A percentile compares a stretch with the other conserved stretches of the same genome.
Evolutionary conservation across 2,329 filamentous ascomycete genomes (phyloP).

Genomic region (Pseudogymnoascus sp.): DNA sequence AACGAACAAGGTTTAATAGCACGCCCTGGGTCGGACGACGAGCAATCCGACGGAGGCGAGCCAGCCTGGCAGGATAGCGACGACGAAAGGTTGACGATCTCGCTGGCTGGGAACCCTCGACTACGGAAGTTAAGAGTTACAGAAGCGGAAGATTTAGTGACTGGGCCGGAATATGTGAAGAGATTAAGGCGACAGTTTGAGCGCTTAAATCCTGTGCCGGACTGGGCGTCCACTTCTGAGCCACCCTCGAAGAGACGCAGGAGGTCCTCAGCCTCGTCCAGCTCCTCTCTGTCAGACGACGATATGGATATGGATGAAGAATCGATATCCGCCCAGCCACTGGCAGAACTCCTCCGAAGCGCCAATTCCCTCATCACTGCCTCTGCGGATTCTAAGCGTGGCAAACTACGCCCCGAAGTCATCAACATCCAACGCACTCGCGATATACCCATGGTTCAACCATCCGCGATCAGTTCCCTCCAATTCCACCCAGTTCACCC

Average conservation of each 20-base stretch:
- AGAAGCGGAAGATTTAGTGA: slow-evolving; percentile 79
- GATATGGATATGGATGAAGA: slow-evolving; percentile 48
- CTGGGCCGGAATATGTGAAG: slow-evolving; percentile 74
- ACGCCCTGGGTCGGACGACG: slow-evolving; percentile 23
- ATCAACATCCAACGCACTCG: slow-evolving; percentile 85
- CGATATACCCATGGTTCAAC: slow-evolving; percentile 73
- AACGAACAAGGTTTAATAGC: slow-evolving; percentile 20
- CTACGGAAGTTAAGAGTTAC: slow-evolving; percentile 75
- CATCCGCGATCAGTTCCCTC: slow-evolving; percentile 72
- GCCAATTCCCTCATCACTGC: slow-evolving; percentile 55
- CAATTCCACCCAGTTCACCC: slow-evolving; percentile 86
- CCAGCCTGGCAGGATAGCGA: slow-evolving; percentile 92
- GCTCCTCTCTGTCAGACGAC: slow-evolving; percentile 32
- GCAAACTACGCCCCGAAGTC: slow-evolving; percentile 75
- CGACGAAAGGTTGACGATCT: slow-evolving; percentile 80
- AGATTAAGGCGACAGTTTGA: slow-evolving; percentile 73
- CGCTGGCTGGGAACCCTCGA: slow-evolving; percentile 66
- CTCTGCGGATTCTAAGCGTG: slow-evolving; percentile 47
- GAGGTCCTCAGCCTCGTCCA: slow-evolving; percentile 42
- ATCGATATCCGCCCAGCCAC: slow-evolving; percentile 62
- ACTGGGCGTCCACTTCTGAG: slow-evolving; percentile 50
- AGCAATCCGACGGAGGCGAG: slow-evolving; percentile 38
- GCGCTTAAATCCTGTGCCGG: slow-evolving; percentile 51
- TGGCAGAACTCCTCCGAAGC: slow-evolving; percentile 73
- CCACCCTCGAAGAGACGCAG: slow-evolving; percentile 44